Conservation (phyloP, 768 basidiomycete genomes). For the Leccinum obscurum region DNA sequence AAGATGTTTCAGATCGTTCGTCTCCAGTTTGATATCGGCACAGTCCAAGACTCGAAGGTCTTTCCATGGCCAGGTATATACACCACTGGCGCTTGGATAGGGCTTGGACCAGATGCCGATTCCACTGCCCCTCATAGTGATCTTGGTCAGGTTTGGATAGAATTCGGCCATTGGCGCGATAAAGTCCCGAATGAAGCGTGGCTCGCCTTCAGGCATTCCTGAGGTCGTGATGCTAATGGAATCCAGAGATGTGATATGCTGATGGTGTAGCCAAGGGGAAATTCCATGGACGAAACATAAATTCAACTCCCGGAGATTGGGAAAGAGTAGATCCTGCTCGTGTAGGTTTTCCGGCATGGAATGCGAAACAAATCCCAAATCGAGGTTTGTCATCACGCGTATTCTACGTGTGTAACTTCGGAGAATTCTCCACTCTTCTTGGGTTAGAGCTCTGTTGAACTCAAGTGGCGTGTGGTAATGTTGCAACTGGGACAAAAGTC, state of each 20-base stretch:
- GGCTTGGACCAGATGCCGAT: neutral
- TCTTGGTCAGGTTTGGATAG: neutral
- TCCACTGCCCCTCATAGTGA: neutral
- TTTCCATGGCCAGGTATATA: neutral
- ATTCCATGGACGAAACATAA: neutral
- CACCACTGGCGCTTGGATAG: too few relatives aligned
- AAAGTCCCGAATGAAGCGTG: neutral
- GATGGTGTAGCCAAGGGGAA: neutral
- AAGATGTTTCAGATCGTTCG: neutral
- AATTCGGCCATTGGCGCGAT: neutral
- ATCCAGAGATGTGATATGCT: neutral
- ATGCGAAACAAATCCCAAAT: neutral
- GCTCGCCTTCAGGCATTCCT: too few relatives aligned
- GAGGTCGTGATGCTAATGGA: neutral
- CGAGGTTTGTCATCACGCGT: neutral
- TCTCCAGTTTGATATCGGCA: neutral
- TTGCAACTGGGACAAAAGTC: too few relatives aligned
- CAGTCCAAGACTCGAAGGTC: neutral
- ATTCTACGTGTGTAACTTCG: neutral
- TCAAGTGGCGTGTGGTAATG: too few relatives aligned
- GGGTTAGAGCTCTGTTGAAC: neutral
- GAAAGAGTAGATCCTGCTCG: neutral
- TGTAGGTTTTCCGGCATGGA: neutral
- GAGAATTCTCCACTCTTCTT: neutral
- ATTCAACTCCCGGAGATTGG: neutral